Evolutionary conservation across 176 grass and related monocot species (phyloP).

Genomic region (Alopecurus myosuroides): DNA sequence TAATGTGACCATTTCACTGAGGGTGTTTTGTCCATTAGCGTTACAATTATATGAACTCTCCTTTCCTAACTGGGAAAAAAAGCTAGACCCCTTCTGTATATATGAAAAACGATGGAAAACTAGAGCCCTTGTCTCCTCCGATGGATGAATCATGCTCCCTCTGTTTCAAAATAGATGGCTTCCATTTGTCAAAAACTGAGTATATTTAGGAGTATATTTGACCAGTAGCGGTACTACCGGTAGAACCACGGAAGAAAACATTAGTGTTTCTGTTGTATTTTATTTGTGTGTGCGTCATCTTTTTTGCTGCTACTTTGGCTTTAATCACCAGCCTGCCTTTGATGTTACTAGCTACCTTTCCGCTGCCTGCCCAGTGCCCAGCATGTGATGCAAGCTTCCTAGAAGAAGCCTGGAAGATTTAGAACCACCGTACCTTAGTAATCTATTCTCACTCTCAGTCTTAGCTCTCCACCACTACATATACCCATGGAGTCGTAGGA

Average conservation of each 20-base stretch:
- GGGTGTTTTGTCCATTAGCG: background rate
- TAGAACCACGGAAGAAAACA: constrained; percentile 26
- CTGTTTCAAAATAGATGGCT: too few relatives aligned
- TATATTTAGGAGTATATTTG: too few relatives aligned
- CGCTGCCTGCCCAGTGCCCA: background rate
- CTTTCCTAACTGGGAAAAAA: background rate
- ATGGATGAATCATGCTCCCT: too few relatives aligned
- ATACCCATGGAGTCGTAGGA: constrained; percentile 48
- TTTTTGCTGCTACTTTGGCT: constrained; percentile 39
- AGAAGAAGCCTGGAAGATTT: constrained; percentile 17
- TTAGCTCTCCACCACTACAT: constrained; percentile 43
- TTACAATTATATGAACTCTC: background rate
- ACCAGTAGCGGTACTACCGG: too few relatives aligned
- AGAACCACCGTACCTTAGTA: background rate
- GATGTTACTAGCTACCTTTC: constrained; percentile 16
- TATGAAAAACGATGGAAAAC: too few relatives aligned
- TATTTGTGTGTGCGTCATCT: background rate
- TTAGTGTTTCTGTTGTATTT: constrained; percentile 21
- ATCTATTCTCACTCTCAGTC: background rate
- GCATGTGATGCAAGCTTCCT: constrained; percentile 46
- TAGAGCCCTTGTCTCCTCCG: too few relatives aligned
- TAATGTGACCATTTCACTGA: background rate
- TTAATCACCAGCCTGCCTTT: constrained; percentile 20
- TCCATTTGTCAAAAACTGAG: too few relatives aligned
- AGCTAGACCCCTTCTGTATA: too few relatives aligned